A percentile compares a stretch with the other conserved stretches of the same genome.
These are phyloP conservation scores for Fragaria vesca DNA, from an alignment of 306 rosid species.

Conservation along the genomic window DNA sequence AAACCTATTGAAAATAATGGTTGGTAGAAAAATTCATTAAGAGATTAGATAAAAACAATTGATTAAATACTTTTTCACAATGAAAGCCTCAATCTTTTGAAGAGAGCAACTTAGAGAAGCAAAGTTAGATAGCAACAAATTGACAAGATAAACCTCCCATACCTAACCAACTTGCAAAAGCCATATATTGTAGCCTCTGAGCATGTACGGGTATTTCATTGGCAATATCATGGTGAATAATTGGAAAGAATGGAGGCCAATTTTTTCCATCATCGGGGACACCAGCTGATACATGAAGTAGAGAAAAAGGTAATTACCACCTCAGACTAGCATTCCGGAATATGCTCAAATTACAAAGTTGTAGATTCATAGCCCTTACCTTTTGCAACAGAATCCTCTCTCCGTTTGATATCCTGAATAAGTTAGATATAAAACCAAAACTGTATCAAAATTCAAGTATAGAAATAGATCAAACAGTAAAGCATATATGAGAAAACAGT, in stretches of 20 bases:
- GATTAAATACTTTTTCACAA: background rate
- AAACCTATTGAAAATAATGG: background rate
- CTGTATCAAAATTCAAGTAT: conserved; percentile 27
- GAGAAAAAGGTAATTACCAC: conserved; percentile 14
- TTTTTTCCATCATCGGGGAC: conserved; percentile 75
- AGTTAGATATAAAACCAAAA: conserved; percentile 15
- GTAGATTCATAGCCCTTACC: conserved; percentile 34
- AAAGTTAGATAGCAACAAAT: background rate
- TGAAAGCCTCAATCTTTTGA: background rate
- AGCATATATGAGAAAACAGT: background rate
- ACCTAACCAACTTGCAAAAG: conserved; percentile 99
- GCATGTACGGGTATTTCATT: conserved; percentile 96
- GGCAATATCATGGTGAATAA: conserved; percentile 97
- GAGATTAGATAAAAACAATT: background rate
- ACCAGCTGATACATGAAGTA: conserved; percentile 56
- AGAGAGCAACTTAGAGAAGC: background rate
- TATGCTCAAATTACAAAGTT: conserved; percentile 11
- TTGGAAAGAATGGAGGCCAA: conserved; percentile 96
- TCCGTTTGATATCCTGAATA: conserved; percentile 73
- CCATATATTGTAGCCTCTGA: conserved; percentile 91
- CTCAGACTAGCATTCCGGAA: conserved; percentile 15
- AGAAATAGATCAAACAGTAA: conserved; percentile 5
- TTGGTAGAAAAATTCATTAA: background rate
- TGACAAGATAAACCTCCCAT: conserved; percentile 26
- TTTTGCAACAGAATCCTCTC: conserved; percentile 81